Base-by-base conservation (phyloP, 1,139 yeast species). In the Yamadazyma dendronema region DNA sequence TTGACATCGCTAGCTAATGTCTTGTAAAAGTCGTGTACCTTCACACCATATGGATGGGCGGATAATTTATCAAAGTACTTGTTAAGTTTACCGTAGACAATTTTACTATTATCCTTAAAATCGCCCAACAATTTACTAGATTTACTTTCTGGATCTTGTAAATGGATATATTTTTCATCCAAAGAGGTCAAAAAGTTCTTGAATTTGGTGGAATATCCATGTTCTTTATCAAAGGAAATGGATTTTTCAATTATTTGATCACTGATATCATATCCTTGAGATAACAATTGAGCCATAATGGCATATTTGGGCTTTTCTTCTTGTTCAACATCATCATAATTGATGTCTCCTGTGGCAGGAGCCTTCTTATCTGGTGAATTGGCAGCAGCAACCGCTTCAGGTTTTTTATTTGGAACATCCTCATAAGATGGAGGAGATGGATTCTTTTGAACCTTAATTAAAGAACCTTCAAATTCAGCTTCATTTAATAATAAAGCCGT, bases 281-380 rank as follows among this genome's bases (percentile, higher is more conserved):
- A 74, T 46, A 85, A 68, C 50, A 83, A 74, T 59, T 85, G 92
- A 1, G 94, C 92, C 64, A 84, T 67, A 41, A 85, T 79, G 17
- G 88, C 80, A 43, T 81, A 65, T 54, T 84, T 83, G 39, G 95
- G 95, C 62, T 85, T 85, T 47, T 77, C 79, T 53, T 85, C 95
- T 59, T 85, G 95, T 3, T 71, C 64, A 40, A 84, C 75, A 50
- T 83, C 89, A 42, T 67, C 72, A 38, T 63, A 64, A 15, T 52
- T 49, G 11, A 46, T 49, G 40, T 62, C 66, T 9, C 67, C 68
- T 4, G 69, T 62, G 31, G 39, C 40, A 11, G 52, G 48, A 17
- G 26, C 29, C 10, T 23, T 14, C 39, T 63, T 61, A 37, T 61
- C 62, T 23, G 47, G 52, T 12, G 46, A 30, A 9, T 44, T 42